These are phyloP conservation scores for Xylogone sp. DNA, from an alignment of 2,329 filamentous ascomycete species.

Conservation along the genomic window DNA sequence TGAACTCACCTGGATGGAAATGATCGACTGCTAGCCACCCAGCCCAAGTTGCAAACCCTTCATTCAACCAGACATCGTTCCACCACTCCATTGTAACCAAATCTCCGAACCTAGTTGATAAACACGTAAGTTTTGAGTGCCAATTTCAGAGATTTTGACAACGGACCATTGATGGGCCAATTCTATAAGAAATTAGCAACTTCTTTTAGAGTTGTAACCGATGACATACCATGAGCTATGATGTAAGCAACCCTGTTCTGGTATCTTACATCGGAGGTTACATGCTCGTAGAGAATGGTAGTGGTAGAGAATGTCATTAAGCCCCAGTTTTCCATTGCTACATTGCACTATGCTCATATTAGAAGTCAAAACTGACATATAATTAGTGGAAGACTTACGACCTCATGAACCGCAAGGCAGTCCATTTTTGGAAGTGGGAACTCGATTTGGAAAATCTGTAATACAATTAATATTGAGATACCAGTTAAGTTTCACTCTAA, in stretches of 20 bases:
- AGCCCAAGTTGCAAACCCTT: constrained; percentile 67
- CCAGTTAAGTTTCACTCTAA: no score
- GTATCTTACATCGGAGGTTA: constrained; percentile 37
- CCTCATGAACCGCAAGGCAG: constrained; percentile 69
- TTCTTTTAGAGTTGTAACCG: no score
- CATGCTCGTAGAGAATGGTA: constrained; percentile 63
- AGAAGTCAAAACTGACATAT: no score
- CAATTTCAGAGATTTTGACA: no score
- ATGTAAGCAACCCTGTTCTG: constrained; percentile 28
- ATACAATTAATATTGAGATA: no score
- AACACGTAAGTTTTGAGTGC: no score
- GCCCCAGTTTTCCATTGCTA: constrained; percentile 75
- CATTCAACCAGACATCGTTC: constrained; percentile 71
- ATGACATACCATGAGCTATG: constrained; percentile 50
- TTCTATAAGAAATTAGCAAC: constrained; percentile 33
- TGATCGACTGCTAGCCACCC: not conserved
- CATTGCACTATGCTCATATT: constrained; percentile 36
- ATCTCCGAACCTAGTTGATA: constrained; percentile 27
- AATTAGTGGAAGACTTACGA: no score
- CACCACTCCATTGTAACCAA: constrained; percentile 74
- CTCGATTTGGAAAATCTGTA: constrained; percentile 56
- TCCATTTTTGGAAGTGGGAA: constrained; percentile 75
- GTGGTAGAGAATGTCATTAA: constrained; percentile 66
- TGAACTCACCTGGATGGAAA: no score
- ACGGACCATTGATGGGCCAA: constrained; percentile 67